Base-by-base conservation (phyloP, 164 flowering plant species). In the Piper longum region DNA sequence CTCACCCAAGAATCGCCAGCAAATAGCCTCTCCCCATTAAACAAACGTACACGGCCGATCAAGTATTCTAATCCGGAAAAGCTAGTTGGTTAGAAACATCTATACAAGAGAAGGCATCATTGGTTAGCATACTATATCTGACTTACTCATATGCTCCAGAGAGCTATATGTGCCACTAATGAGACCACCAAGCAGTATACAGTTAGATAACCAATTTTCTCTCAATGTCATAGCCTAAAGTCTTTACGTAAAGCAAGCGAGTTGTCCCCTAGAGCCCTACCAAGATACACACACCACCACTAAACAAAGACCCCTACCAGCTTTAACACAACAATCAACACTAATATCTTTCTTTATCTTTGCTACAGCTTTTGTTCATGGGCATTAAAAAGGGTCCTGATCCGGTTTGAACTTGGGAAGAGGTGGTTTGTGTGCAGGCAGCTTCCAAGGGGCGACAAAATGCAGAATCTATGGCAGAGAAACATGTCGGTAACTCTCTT, bases 121-220 rank as follows among this genome's bases (percentile, higher is more conserved):
- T 44, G 8, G 48, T 44, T 44, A n/a, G 48, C 11, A 44, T 48
- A 48, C 36, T 26, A 26, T 26, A 26, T 26, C 36, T 26, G 36
- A 48, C 14, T 48, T 48, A 14, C 52, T 48, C 52, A 48, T 0
- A 48, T 48, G 52, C 52, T 48, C 52, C 52, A 48, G 52, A 9
- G 52, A 48, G 52, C 52, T 26, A 26, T 26, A 26, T 48, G 9
- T 14, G 42, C 60, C 60, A 57, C 41, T 57, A 14, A 57, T 57
- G 60, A 57, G 60, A 57, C 60, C 60, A 57, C 12, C 60, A 26
- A 57, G 16, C 60, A 18, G 11, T 36, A 57, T 57, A 57, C 60
- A 57, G 60, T 57, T 57, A 26, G 41, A 41, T 4, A 57, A 57
- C 60, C 60, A 57, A 57, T 26, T 26, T 41, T 14, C 16, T 26